phyloP scores from a whole-genome alignment of 257 asterid species.

The Mitragyna speciosa region DNA sequence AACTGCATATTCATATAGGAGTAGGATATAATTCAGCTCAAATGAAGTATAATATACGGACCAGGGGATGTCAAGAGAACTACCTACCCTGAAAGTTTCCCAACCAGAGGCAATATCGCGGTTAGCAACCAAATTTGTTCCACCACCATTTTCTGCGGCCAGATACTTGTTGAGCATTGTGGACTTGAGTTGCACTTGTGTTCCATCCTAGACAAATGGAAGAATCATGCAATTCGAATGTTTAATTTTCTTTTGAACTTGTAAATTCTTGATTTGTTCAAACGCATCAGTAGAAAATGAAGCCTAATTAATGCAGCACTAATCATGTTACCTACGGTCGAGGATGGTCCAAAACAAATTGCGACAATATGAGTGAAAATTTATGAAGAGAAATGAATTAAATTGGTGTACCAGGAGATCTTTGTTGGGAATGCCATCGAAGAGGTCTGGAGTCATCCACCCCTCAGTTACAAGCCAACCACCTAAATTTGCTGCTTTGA shows the following conservation, averaged over 20 bases:
- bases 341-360: no score
- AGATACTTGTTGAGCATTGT: slow-evolving; percentile 46
- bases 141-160: slow-evolving; percentile 54
- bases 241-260: no score
- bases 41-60: neutral
- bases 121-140: slow-evolving; percentile 47
- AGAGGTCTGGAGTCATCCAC: slow-evolving; percentile 48
- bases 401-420: neutral
- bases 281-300: no score
- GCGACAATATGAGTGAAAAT: neutral
- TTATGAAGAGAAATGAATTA: slow-evolving; percentile 6
- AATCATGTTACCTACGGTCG: no score
- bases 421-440: slow-evolving; percentile 35
- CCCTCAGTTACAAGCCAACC: slow-evolving; percentile 48
- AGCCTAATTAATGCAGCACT: no score
- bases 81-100: slow-evolving; percentile 52
- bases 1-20: slow-evolving; percentile 26
- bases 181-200: slow-evolving; percentile 59
- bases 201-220: slow-evolving; percentile 40
- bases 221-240: neutral
- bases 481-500: slow-evolving; percentile 40
- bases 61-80: neutral
- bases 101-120: slow-evolving; percentile 43
- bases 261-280: no score
- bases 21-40: neutral